Conservation (phyloP, 1,139 yeast genomes). For the Debaryomycetaceae sp. region DNA sequence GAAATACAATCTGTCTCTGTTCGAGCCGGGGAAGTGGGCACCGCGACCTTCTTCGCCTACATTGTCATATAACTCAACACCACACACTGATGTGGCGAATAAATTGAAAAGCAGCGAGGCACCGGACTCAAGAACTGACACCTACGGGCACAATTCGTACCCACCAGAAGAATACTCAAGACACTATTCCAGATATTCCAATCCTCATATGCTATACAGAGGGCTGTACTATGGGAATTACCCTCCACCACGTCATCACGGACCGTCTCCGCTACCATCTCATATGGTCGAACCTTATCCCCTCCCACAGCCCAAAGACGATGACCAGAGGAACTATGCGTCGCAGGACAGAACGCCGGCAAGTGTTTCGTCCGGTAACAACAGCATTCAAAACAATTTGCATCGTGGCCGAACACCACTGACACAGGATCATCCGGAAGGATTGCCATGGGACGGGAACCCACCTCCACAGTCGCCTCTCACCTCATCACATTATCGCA, state of each 20-base stretch:
- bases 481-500: slow-evolving; percentile 6
- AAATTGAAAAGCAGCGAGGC: background rate
- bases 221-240: slow-evolving; percentile 1
- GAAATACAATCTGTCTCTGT: background rate
- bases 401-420: slow-evolving; percentile 1
- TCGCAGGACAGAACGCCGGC: background rate
- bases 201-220: background rate
- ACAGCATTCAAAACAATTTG: background rate
- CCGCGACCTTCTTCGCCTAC: slow-evolving; percentile 8
- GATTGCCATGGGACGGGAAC: slow-evolving; percentile 2
- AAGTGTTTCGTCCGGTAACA: background rate
- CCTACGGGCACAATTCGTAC: background rate
- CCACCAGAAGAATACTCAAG: slow-evolving; percentile 1
- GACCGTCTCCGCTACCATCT: slow-evolving; percentile 11
- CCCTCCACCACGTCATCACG: slow-evolving; percentile 4
- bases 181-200: slow-evolving; percentile 3
- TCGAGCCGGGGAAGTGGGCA: background rate
- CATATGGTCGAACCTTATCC: background rate
- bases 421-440: background rate
- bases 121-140: background rate
- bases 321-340: background rate
- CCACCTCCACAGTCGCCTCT: slow-evolving; percentile 6
- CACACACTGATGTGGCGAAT: background rate
- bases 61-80: slow-evolving; percentile 5
- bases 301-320: background rate